Conservation (phyloP, 2,329 filamentous ascomycete genomes). For the Alternaria ventricosa region DNA sequence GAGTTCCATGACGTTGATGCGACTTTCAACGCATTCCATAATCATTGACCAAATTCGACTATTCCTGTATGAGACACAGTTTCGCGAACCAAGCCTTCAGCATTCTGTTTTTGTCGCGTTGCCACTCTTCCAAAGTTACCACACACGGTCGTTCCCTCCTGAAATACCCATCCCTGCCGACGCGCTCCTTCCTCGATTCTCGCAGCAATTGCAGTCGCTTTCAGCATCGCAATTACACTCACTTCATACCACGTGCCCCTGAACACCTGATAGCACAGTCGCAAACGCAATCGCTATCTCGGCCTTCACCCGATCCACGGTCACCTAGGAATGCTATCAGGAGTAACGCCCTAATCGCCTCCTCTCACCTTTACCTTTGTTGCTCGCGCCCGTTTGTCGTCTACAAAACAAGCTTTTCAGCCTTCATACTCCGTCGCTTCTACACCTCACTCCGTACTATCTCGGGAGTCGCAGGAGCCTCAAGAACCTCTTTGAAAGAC, state of each 20-base stretch:
- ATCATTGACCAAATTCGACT: not conserved
- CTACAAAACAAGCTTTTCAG: not conserved
- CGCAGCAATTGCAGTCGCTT: not conserved
- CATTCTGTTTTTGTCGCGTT: not conserved
- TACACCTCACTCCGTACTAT: slow-evolving; percentile 2
- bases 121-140: not conserved
- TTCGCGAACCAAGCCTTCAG: not conserved
- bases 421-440: not conserved
- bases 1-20: slow-evolving; percentile 4
- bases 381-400: not conserved
- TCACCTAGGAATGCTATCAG: not conserved
- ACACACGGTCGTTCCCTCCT: not conserved
- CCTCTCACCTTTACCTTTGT: slow-evolving; percentile 13
- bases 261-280: accelerated
- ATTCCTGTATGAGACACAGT: not conserved
- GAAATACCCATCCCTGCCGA: not conserved
- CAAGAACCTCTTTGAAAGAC: not conserved
- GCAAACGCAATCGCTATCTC: too few relatives aligned
- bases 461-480: not conserved
- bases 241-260: not conserved
- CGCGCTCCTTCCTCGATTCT: not conserved
- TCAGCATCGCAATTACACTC: not conserved
- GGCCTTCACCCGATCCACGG: not conserved
- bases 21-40: not conserved
- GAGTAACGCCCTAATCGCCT: not conserved